phyloP scores from a whole-genome alignment of 2,329 filamentous ascomycete species.

The Fusarium pseudonygamai region DNA sequence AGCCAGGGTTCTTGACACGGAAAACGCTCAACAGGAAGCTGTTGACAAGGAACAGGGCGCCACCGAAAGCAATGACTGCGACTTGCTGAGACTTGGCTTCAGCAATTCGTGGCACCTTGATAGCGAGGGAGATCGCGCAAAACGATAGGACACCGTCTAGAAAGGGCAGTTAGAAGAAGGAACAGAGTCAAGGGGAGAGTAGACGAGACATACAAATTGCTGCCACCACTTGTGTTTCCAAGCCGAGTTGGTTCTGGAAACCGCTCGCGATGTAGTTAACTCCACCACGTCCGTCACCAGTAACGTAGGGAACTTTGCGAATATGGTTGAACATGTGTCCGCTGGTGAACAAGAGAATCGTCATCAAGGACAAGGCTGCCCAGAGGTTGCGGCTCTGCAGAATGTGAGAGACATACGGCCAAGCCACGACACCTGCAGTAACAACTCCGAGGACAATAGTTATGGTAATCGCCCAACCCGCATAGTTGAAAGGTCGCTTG shows the following conservation, averaged over 20 bases:
- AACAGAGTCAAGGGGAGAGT: not conserved
- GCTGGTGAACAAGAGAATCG: slow-evolving; percentile 90
- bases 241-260: slow-evolving; percentile 91
- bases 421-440: slow-evolving; percentile 75
- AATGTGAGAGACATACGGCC: slow-evolving; percentile 82
- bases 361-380: slow-evolving; percentile 88
- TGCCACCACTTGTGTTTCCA: slow-evolving; percentile 95
- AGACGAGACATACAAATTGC: slow-evolving; percentile 78
- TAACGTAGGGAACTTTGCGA: slow-evolving; percentile 91
- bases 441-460: slow-evolving; percentile 75
- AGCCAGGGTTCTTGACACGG: slow-evolving; percentile 92
- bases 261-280: slow-evolving; percentile 90
- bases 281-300: slow-evolving; percentile 83
- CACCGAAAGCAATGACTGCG: slow-evolving; percentile 81
- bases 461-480: slow-evolving; percentile 73
- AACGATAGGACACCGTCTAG: slow-evolving; percentile 80
- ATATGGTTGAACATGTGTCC: slow-evolving; percentile 99
- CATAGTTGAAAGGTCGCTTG: slow-evolving; percentile 86
- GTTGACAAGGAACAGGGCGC: slow-evolving; percentile 82
- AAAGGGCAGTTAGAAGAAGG: not conserved
- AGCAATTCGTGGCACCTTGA: slow-evolving; percentile 90
- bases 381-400: slow-evolving; percentile 92
- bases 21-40: slow-evolving; percentile 95
- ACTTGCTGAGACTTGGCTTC: slow-evolving; percentile 82
- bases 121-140: slow-evolving; percentile 86